Percentiles rank a stretch among this genome's conserved stretches.
These are phyloP conservation scores for Globisporangium orthogonon DNA, from an alignment of 352 stramenopile species.

Conservation along the genomic window DNA sequence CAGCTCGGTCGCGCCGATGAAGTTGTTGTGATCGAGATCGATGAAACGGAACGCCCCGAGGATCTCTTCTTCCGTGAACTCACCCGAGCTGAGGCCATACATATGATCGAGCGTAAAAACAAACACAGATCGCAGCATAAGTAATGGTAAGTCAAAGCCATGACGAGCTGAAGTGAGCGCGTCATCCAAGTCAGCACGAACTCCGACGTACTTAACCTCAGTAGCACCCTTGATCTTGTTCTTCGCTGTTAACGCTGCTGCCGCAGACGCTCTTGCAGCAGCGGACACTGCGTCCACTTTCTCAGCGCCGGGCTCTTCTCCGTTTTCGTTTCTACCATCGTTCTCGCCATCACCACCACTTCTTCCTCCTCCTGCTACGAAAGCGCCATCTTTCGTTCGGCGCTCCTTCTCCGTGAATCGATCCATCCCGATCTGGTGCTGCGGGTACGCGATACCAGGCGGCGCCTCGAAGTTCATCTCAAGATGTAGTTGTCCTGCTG, in stretches of 20 bases:
- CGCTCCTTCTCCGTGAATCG: conserved; percentile 66
- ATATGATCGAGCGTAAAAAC: not conserved
- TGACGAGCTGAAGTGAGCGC: not conserved
- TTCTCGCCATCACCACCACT: not conserved
- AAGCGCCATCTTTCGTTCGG: conserved; percentile 53
- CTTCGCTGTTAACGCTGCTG: conserved; percentile 11
- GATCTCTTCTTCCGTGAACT: conserved; percentile 93
- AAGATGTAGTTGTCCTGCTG: conserved; percentile 82
- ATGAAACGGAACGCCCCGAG: conserved; percentile 88
- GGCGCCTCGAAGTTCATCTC: conserved; percentile 85
- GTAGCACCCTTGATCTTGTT: conserved; percentile 11
- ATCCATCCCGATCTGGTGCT: conserved; percentile 84
- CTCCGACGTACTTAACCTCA: conserved; percentile 21
- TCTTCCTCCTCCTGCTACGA: conserved; percentile 3
- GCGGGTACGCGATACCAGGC: conserved; percentile 80
- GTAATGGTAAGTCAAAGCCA: not conserved
- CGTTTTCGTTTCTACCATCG: not conserved
- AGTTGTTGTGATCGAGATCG: conserved; percentile 92
- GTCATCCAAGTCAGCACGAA: not conserved
- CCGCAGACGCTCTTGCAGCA: conserved; percentile 10
- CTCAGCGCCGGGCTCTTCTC: not conserved
- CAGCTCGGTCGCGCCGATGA: conserved; percentile 90
- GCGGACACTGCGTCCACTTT: conserved; percentile 15
- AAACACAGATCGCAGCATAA: not conserved
- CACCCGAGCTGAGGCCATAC: conserved; percentile 27